A percentile compares a stretch with the other conserved stretches of the same genome.
Evolutionary conservation across 768 basidiomycete genomes (phyloP).

Genomic region (Daedalea quercina): DNA sequence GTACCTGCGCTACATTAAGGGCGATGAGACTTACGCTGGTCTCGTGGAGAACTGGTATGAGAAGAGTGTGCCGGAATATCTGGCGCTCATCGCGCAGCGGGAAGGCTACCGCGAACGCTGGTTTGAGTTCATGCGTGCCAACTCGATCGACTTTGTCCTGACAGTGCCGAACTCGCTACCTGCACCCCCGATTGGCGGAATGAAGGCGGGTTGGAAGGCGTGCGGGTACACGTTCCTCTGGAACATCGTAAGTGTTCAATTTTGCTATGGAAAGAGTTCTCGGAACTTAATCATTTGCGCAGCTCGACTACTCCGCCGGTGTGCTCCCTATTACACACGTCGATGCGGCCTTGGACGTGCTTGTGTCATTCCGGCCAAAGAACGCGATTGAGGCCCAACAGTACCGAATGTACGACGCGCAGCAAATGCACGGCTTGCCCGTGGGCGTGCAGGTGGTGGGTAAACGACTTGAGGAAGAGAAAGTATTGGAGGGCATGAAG

Average conservation of each 20-base stretch:
- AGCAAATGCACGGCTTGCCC: slow-evolving; percentile 39
- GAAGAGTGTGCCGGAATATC: slow-evolving; percentile 23
- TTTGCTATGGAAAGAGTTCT: neutral
- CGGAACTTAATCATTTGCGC: neutral
- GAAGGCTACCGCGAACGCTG: slow-evolving; percentile 24
- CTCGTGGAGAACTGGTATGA: slow-evolving; percentile 19
- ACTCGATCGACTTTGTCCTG: slow-evolving; percentile 32
- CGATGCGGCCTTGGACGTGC: slow-evolving; percentile 26
- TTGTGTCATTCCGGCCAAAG: slow-evolving; percentile 21
- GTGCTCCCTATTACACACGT: slow-evolving; percentile 41
- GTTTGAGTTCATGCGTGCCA: slow-evolving; percentile 18
- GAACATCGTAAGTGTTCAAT: slow-evolving; percentile 29
- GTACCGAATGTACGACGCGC: slow-evolving; percentile 36
- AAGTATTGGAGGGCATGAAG: slow-evolving; percentile 40
- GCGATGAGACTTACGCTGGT: slow-evolving; percentile 18
- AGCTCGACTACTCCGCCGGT: slow-evolving; percentile 42
- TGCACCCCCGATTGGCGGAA: slow-evolving; percentile 32
- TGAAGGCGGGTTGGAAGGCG: slow-evolving; percentile 27
- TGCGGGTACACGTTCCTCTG: slow-evolving; percentile 32
- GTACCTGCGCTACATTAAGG: slow-evolving; percentile 18
- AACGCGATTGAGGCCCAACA: slow-evolving; percentile 32
- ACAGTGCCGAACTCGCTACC: slow-evolving; percentile 34
- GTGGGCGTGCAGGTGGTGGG: slow-evolving; percentile 41
- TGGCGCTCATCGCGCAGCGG: slow-evolving; percentile 21
- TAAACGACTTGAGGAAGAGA: slow-evolving; percentile 40